phyloP scores from a whole-genome alignment of 1,284 basidiomycete species.

The Fomitopsis schrenkii region DNA sequence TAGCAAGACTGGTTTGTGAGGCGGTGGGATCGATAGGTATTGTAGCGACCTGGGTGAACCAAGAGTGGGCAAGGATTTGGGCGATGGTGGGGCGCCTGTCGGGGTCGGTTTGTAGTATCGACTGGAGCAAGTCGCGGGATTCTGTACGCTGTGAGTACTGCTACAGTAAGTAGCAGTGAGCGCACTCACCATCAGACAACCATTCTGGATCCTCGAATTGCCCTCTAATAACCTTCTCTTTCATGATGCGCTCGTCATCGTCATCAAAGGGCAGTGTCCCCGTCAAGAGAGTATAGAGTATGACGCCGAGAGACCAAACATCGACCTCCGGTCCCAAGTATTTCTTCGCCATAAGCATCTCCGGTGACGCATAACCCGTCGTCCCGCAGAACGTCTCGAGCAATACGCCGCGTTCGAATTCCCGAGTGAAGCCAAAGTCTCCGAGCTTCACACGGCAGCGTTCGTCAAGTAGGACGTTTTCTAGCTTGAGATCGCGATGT shows the following conservation, averaged over 20 bases:
- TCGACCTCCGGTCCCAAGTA: conserved; percentile 97
- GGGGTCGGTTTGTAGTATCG: conserved; percentile 81
- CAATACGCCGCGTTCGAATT: conserved; percentile 80
- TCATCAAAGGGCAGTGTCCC: conserved; percentile 97
- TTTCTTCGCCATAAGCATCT: conserved; percentile 88
- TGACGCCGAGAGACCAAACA: conserved; percentile 95
- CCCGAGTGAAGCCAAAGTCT: conserved; percentile 95
- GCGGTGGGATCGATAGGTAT: conserved; percentile 25
- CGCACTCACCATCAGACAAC: conserved; percentile 71
- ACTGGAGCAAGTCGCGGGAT: conserved; percentile 73
- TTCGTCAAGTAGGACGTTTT: conserved; percentile 92
- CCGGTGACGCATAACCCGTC: conserved; percentile 92
- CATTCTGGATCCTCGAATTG: conserved; percentile 90
- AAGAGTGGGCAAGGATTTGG: conserved; percentile 84
- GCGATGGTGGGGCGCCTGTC: conserved; percentile 75
- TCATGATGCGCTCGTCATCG: conserved; percentile 91
- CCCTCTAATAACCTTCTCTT: conserved; percentile 81
- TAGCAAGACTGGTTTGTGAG: conserved; percentile 22
- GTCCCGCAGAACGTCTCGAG: conserved; percentile 98
- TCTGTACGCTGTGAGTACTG: conserved; percentile 45
- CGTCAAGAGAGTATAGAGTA: conserved; percentile 90
- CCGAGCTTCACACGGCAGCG: conserved; percentile 86
- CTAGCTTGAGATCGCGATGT: conserved; percentile 94
- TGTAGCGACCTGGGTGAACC: conserved; percentile 67
- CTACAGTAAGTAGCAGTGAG: not conserved